Evolutionary conservation across 768 basidiomycete species (phyloP).

Genomic region (Mycena metata): DNA sequence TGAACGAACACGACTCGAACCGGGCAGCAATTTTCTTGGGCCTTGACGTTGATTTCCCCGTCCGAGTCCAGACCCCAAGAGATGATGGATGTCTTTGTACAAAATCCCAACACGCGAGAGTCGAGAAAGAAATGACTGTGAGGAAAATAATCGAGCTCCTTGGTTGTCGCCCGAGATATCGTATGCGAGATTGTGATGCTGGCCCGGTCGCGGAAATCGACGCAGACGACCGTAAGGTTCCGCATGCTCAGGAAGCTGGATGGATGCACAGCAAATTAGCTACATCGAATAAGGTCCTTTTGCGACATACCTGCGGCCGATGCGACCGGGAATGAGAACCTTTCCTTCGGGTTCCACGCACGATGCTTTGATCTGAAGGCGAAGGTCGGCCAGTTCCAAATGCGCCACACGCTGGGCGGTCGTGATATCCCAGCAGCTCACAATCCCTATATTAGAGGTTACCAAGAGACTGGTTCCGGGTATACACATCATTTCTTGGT

Average conservation of each 20-base stretch:
- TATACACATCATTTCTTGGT: neutral
- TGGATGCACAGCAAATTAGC: no score
- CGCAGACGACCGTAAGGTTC: neutral
- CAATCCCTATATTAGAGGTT: neutral
- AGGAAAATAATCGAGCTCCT: no score
- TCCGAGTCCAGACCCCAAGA: no score
- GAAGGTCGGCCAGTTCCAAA: neutral
- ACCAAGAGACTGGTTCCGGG: neutral
- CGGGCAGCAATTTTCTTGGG: no score
- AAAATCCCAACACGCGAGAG: neutral
- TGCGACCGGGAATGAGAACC: neutral
- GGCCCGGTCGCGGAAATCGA: neutral
- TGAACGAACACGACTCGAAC: no score
- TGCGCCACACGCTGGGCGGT: neutral
- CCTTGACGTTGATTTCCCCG: no score
- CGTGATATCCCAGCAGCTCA: neutral
- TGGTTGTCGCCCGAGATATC: neutral
- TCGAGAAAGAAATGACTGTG: neutral
- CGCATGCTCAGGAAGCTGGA: no score
- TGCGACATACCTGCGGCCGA: neutral
- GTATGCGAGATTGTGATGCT: neutral
- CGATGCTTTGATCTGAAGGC: neutral
- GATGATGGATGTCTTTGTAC: no score
- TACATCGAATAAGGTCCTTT: no score
- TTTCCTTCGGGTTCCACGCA: conserved; percentile 1